Conservation (phyloP, 192 early-diverging fungal species). For the Coemansia sp. region DNA sequence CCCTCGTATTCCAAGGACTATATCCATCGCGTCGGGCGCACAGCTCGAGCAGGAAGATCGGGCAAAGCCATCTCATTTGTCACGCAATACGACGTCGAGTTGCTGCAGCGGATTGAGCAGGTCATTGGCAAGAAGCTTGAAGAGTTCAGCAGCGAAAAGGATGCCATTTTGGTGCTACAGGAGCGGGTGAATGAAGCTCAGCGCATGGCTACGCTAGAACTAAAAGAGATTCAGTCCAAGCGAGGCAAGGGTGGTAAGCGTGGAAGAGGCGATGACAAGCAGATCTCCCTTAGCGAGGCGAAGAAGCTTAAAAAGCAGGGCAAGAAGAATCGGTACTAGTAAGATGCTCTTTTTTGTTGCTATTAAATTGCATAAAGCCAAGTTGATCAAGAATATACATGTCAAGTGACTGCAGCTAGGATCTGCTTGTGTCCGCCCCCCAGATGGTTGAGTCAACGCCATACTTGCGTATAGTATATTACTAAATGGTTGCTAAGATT, state of each 20-base stretch:
- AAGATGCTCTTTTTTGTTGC: background rate
- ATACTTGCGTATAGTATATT: no score
- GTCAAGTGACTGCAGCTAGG: no score
- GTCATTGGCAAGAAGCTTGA: slow-evolving; percentile 85
- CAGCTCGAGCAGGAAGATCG: slow-evolving; percentile 77
- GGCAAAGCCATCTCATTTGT: slow-evolving; percentile 81
- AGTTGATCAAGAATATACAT: no score
- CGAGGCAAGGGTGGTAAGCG: slow-evolving; percentile 40
- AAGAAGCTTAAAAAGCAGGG: slow-evolving; percentile 37
- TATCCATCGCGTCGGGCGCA: slow-evolving; percentile 84
- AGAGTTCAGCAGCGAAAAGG: slow-evolving; percentile 79
- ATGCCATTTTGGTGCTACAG: slow-evolving; percentile 83
- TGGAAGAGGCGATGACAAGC: slow-evolving; percentile 44
- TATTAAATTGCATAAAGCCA: no score
- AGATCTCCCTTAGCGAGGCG: slow-evolving; percentile 48
- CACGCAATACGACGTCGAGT: slow-evolving; percentile 92
- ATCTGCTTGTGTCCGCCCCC: no score
- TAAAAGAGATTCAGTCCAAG: slow-evolving; percentile 65
- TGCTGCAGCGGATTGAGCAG: slow-evolving; percentile 91
- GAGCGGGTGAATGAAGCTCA: slow-evolving; percentile 92
- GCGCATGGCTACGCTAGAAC: slow-evolving; percentile 78
- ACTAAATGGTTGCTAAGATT: no score
- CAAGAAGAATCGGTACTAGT: background rate
- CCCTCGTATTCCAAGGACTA: slow-evolving; percentile 86
- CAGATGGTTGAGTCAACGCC: no score